Evolutionary conservation across 768 basidiomycete genomes (phyloP).

Genomic region (Auricularia sp.): DNA sequence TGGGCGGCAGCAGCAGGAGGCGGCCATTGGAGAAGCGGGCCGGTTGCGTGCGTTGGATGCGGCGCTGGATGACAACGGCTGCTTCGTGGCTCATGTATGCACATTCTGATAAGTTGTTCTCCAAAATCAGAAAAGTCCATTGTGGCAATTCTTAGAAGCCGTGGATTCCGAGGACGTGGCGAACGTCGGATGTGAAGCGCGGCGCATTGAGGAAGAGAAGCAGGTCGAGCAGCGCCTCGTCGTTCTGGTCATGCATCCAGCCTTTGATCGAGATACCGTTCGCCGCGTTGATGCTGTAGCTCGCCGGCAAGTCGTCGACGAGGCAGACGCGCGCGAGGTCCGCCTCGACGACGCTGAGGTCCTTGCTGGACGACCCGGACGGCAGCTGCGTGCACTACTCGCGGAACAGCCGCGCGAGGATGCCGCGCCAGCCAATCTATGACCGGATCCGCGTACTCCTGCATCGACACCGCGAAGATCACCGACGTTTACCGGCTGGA

Average conservation of each 20-base stretch:
- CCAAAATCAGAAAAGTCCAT: too few relatives aligned
- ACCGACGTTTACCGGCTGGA: constrained; percentile 98
- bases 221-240: constrained; percentile 92
- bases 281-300: constrained; percentile 83
- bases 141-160: constrained; percentile 30
- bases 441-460: constrained; percentile 98
- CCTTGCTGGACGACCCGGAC: constrained; percentile 92
- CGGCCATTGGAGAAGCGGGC: too few relatives aligned
- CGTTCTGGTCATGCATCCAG: constrained; percentile 95
- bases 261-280: constrained; percentile 99
- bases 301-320: constrained; percentile 90
- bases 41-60: too few relatives aligned
- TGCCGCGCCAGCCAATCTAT: constrained; percentile 95
- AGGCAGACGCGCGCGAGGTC: constrained; percentile 92
- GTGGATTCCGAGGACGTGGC: constrained; percentile 75
- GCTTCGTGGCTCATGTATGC: too few relatives aligned
- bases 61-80: too few relatives aligned
- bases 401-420: constrained; percentile 83
- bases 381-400: constrained; percentile 92
- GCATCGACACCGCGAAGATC: constrained; percentile 98
- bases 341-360: constrained; percentile 74
- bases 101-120: too few relatives aligned
- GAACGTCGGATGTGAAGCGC: constrained; percentile 91
- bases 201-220: constrained; percentile 92
- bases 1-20: too few relatives aligned